These are phyloP conservation scores for Adansonia rubrostipa DNA, from an alignment of 441 rosid species.

Conservation along the genomic window DNA sequence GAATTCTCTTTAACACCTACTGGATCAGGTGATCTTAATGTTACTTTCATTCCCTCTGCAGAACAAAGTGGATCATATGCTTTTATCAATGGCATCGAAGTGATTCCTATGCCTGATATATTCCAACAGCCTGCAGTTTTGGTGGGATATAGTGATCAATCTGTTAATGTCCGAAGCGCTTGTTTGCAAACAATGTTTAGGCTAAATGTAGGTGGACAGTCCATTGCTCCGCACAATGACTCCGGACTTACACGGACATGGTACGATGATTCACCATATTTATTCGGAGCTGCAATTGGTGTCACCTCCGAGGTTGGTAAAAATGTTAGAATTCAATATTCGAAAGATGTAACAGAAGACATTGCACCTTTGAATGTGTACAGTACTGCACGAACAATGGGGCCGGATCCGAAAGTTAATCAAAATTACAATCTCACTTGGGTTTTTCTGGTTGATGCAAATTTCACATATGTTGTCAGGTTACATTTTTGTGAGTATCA, in stretches of 20 bases:
- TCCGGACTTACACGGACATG: slow-evolving; percentile 56
- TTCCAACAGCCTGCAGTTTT: slow-evolving; percentile 45
- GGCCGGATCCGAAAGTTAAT: slow-evolving; percentile 44
- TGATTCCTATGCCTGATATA: slow-evolving; percentile 52
- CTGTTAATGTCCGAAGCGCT: slow-evolving; percentile 35
- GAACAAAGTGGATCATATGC: slow-evolving; percentile 49
- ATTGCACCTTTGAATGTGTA: slow-evolving; percentile 57
- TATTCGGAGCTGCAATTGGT: slow-evolving; percentile 52
- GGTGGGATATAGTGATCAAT: slow-evolving; percentile 48
- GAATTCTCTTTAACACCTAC: slow-evolving; percentile 62
- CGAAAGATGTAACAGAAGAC: slow-evolving; percentile 31
- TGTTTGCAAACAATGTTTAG: slow-evolving; percentile 59
- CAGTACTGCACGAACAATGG: slow-evolving; percentile 59
- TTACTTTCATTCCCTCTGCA: slow-evolving; percentile 55
- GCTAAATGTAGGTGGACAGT: slow-evolving; percentile 62
- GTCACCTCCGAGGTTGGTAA: slow-evolving; percentile 38
- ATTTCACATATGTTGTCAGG: slow-evolving; percentile 63
- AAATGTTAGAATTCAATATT: slow-evolving; percentile 42
- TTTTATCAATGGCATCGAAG: slow-evolving; percentile 70
- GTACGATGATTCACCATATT: slow-evolving; percentile 65
- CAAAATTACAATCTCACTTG: slow-evolving; percentile 59
- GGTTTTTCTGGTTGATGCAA: slow-evolving; percentile 58
- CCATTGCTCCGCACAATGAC: slow-evolving; percentile 47
- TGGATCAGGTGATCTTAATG: slow-evolving; percentile 44
- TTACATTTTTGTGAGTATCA: slow-evolving; percentile 62